Percentiles rank a stretch among this genome's conserved stretches.
phyloP scores from a whole-genome alignment of 129 eudicot species.

The Artemisia argyi region DNA sequence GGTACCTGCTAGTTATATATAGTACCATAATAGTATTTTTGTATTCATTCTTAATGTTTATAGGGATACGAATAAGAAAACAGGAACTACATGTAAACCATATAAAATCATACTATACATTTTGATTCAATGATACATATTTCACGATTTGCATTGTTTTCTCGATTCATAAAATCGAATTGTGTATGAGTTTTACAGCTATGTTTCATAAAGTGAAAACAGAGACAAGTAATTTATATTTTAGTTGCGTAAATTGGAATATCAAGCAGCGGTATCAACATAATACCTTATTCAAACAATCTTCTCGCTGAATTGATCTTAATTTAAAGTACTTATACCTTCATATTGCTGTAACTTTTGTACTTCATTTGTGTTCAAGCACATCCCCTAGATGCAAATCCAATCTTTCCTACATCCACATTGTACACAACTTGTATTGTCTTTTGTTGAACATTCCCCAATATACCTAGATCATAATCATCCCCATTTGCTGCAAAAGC shows the following conservation, averaged over 20 bases:
- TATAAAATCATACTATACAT: neutral
- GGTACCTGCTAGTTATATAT: too few species aligned
- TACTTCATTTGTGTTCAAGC: neutral
- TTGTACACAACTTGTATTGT: slow-evolving; percentile 16
- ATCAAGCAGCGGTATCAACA: slow-evolving; percentile 21
- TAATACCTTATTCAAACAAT: slow-evolving; percentile 25
- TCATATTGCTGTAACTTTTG: too few species aligned
- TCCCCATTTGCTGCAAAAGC: slow-evolving; percentile 65
- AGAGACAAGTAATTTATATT: slow-evolving; percentile 22
- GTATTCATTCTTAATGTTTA: too few species aligned
- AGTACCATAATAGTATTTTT: too few species aligned
- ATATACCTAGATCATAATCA: slow-evolving; percentile 40
- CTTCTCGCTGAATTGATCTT: neutral
- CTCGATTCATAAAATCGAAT: too few species aligned
- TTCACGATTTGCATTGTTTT: slow-evolving; percentile 6
- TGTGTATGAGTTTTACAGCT: neutral
- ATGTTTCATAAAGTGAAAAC: neutral
- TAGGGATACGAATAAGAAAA: too few species aligned
- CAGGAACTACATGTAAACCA: too few species aligned
- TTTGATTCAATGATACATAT: neutral
- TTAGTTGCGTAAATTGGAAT: slow-evolving; percentile 14
- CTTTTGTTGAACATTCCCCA: slow-evolving; percentile 70
- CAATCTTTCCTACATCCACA: slow-evolving; percentile 1
- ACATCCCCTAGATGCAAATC: slow-evolving; percentile 8
- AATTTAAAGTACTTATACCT: neutral